A percentile compares a stretch with the other conserved stretches of the same genome.
phyloP scores from a whole-genome alignment of 495 filamentous ascomycete genomes.

The Aspergillus avenaceus region DNA sequence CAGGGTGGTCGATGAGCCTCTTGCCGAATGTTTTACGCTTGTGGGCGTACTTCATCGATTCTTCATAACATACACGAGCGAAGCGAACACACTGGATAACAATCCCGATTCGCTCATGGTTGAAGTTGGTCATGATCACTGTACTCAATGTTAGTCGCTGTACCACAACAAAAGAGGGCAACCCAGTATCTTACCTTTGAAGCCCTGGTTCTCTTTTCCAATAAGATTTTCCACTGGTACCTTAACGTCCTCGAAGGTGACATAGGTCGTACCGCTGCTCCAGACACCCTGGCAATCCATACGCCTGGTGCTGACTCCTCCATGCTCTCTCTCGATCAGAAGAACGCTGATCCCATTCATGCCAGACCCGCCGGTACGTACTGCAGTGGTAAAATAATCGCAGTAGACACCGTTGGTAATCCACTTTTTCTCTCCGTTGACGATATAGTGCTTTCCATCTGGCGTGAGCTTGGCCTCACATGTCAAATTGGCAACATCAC shows the following conservation, averaged over 20 bases:
- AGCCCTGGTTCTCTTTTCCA: conserved; percentile 97
- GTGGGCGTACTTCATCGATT: conserved; percentile 92
- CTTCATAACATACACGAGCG: conserved; percentile 94
- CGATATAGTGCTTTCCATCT: conserved; percentile 98
- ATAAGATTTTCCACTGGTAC: conserved; percentile 97
- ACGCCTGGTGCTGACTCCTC: conserved; percentile 82
- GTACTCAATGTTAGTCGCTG: conserved; percentile 8
- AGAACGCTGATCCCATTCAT: conserved; percentile 91
- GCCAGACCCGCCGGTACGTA: conserved; percentile 78
- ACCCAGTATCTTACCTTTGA: conserved; percentile 56
- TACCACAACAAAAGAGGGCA: neutral
- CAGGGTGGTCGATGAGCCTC: conserved; percentile 90
- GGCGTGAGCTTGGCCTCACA: conserved; percentile 91
- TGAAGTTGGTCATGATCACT: conserved; percentile 99
- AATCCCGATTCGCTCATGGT: conserved; percentile 97
- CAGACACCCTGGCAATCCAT: conserved; percentile 99
- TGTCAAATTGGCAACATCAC: conserved; percentile 89
- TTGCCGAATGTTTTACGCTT: conserved; percentile 96
- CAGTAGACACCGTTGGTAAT: conserved; percentile 97
- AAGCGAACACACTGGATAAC: conserved; percentile 97
- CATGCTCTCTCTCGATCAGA: conserved; percentile 75
- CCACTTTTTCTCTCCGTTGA: conserved; percentile 99
- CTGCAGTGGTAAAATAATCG: conserved; percentile 96
- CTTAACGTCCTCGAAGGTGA: conserved; percentile 98
- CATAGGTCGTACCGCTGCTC: conserved; percentile 90